Percentiles rank a stretch among this genome's conserved stretches.
These are phyloP conservation scores for Begonia loranthoides DNA, from an alignment of 306 rosid species.

Conservation along the genomic window DNA sequence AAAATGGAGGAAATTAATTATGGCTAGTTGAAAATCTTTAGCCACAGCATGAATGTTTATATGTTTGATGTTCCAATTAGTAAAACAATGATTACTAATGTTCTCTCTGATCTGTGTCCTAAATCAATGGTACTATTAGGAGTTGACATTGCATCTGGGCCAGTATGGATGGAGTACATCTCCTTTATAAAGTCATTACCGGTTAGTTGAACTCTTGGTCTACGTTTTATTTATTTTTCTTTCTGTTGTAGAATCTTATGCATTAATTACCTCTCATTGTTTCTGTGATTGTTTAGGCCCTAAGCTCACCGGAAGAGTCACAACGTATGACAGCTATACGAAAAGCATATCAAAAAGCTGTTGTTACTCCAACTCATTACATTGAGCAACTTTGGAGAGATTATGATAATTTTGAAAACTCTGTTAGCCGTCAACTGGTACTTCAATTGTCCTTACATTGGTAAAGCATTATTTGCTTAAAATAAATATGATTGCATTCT, in stretches of 20 bases:
- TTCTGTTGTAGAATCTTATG: conserved; percentile 3
- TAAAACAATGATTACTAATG: background rate
- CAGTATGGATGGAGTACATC: conserved; percentile 93
- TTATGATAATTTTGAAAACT: conserved; percentile 83
- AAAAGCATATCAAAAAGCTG: conserved; percentile 77
- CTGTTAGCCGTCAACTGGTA: conserved; percentile 95
- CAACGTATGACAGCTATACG: conserved; percentile 76
- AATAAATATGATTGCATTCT: background rate
- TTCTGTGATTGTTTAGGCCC: conserved; percentile 26
- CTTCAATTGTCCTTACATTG: conserved; percentile 7
- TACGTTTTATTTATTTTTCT: conserved; percentile 9
- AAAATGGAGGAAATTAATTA: no score
- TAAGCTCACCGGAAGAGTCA: conserved; percentile 65
- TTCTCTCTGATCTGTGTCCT: background rate
- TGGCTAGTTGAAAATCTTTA: background rate
- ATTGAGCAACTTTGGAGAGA: conserved; percentile 94
- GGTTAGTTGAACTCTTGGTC: conserved; percentile 33
- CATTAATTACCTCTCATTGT: conserved; percentile 5
- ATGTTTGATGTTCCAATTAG: no score
- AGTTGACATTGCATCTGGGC: conserved; percentile 87
- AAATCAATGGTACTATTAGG: conserved; percentile 32
- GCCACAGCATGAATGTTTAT: background rate
- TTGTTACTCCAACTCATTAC: conserved; percentile 89
- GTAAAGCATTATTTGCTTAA: no score
- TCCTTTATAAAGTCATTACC: conserved; percentile 71